Percentiles rank a stretch among this genome's conserved stretches.
phyloP scores from a whole-genome alignment of 192 early-diverging fungal genomes.

The Umbelopsis ramanniana region DNA sequence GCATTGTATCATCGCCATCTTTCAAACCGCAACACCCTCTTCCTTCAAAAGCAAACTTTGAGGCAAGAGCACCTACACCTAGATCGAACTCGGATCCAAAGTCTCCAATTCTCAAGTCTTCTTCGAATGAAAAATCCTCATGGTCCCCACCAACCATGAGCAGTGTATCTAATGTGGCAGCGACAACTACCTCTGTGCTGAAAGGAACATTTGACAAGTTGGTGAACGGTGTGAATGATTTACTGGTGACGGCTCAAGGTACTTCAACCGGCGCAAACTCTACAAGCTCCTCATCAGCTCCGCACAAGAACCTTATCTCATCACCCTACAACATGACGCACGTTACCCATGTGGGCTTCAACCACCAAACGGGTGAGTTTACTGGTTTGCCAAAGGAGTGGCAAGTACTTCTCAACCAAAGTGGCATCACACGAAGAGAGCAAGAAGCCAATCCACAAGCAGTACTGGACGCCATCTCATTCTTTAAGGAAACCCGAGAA shows the following conservation, averaged over 20 bases:
- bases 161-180: slow-evolving; percentile 5
- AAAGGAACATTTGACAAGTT: slow-evolving; percentile 21
- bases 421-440: slow-evolving; percentile 90
- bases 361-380: slow-evolving; percentile 92
- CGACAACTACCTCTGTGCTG: slow-evolving; percentile 3
- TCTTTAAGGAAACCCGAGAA: slow-evolving; percentile 18
- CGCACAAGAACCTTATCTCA: slow-evolving; percentile 57
- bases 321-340: slow-evolving; percentile 94
- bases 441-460: slow-evolving; percentile 86
- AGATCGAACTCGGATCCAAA: neutral
- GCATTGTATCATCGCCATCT: neutral
- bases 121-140: neutral
- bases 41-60: neutral
- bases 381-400: slow-evolving; percentile 91
- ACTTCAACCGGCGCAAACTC: neutral
- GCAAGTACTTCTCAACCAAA: slow-evolving; percentile 83
- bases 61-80: neutral
- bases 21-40: neutral
- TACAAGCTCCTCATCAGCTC: neutral
- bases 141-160: slow-evolving; percentile 6
- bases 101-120: neutral
- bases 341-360: slow-evolving; percentile 93
- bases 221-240: slow-evolving; percentile 8
- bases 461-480: slow-evolving; percentile 7
- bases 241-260: slow-evolving; percentile 7